A percentile compares a stretch with the other conserved stretches of the same genome.
Conservation (phyloP, 768 basidiomycete genomes). For the Lentinula sp. region DNA sequence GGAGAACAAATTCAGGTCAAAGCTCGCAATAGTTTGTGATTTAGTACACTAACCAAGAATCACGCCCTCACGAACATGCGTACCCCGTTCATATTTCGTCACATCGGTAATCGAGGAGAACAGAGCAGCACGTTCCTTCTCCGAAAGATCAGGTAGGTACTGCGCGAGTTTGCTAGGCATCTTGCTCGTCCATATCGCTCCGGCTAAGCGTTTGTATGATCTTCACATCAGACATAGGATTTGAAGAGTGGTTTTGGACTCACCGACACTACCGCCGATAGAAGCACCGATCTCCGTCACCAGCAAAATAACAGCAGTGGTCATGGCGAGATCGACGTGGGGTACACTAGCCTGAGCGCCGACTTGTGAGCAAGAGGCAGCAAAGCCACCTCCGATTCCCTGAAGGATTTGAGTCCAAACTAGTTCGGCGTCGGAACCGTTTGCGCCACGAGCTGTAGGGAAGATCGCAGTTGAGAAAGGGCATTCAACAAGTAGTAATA, state of each 20-base stretch:
- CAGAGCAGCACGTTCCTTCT: conserved; percentile 35
- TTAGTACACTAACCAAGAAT: conserved; percentile 41
- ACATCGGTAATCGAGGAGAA: conserved; percentile 56
- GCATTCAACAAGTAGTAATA: too few species aligned
- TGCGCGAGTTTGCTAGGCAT: conserved; percentile 60
- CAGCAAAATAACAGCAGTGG: conserved; percentile 62
- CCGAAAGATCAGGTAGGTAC: conserved; percentile 45
- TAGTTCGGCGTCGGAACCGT: conserved; percentile 47
- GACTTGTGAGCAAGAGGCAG: conserved; percentile 49
- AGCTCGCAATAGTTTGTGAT: not conserved
- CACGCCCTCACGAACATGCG: conserved; percentile 60
- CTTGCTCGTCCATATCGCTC: conserved; percentile 55
- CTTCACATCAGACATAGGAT: too few species aligned
- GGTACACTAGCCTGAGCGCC: conserved; percentile 62
- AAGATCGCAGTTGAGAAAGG: not conserved
- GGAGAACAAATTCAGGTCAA: not conserved
- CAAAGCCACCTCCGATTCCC: conserved; percentile 70
- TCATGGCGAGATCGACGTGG: conserved; percentile 61
- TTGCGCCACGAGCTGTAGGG: conserved; percentile 42
- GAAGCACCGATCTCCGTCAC: conserved; percentile 65
- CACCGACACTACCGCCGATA: conserved; percentile 58
- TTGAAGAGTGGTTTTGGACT: conserved; percentile 9
- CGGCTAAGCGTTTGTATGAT: conserved; percentile 29
- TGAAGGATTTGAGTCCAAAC: conserved; percentile 68
- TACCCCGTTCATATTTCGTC: conserved; percentile 37